phyloP scores from a whole-genome alignment of 306 rosid species.

The Vigna reflexopilosa region DNA sequence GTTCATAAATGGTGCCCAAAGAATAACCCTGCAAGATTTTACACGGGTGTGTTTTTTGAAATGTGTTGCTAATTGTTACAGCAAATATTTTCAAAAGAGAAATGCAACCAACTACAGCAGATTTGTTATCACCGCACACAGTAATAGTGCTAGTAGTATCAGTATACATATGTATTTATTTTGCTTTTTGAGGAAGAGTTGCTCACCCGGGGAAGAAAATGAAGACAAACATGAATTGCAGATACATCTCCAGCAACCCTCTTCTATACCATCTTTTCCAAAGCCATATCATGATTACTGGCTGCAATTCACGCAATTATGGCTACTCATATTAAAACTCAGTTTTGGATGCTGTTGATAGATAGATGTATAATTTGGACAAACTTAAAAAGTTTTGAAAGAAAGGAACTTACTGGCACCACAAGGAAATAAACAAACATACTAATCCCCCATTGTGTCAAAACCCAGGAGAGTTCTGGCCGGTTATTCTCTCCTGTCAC shows the following conservation, averaged over 20 bases:
- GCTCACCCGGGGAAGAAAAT: conserved; percentile 86
- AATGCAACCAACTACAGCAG: not conserved
- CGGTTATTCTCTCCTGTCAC: conserved; percentile 76
- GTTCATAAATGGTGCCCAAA: conserved; percentile 97
- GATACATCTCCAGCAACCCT: conserved; percentile 73
- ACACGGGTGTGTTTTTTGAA: not conserved
- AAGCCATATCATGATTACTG: conserved; percentile 85
- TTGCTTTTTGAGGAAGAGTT: conserved; percentile 22
- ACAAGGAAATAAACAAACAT: conserved; percentile 70
- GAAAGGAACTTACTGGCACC: conserved; percentile 67
- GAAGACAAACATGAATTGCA: conserved; percentile 96
- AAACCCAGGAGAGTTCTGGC: conserved; percentile 57
- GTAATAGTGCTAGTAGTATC: no score
- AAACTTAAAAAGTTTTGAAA: not conserved
- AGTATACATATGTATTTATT: not conserved
- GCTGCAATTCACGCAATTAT: conserved; percentile 59
- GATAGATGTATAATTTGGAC: not conserved
- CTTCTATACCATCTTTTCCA: conserved; percentile 90
- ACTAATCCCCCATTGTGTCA: conserved; percentile 67
- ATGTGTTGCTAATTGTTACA: not conserved
- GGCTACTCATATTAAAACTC: not conserved
- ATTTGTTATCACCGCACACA: no score
- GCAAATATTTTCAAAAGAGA: not conserved
- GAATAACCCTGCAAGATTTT: conserved; percentile 61
- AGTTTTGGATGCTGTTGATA: not conserved